These are phyloP conservation scores for Apiotrichum montevideense DNA, from an alignment of 1,284 basidiomycete species.

Conservation along the genomic window DNA sequence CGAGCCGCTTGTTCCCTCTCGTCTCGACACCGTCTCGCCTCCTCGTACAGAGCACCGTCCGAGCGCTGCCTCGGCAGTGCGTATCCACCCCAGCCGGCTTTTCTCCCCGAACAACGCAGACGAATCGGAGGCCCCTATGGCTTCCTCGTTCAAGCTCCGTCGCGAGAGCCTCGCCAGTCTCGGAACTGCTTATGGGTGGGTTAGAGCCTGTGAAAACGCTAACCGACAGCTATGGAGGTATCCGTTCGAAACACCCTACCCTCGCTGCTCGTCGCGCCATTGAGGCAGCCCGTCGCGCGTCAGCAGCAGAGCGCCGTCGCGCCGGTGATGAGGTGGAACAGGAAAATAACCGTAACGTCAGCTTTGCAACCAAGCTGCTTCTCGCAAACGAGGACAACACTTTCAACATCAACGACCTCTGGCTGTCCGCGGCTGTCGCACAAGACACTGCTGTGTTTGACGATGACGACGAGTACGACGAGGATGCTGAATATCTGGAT, in stretches of 20 bases:
- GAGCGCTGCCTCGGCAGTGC: conserved; percentile 23
- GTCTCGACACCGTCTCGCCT: conserved; percentile 9
- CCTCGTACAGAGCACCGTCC: conserved; percentile 12
- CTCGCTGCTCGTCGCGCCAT: conserved; percentile 43
- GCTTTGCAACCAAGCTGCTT: conserved; percentile 79
- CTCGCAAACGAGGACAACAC: conserved; percentile 54
- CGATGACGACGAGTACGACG: conserved; percentile 42
- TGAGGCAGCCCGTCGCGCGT: conserved; percentile 40
- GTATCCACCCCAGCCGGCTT: conserved; percentile 5
- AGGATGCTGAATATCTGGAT: conserved; percentile 4
- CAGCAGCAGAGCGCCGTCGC: conserved; percentile 25
- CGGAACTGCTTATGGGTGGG: conserved; percentile 40
- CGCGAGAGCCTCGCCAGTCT: conserved; percentile 40
- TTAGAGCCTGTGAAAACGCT: conserved; percentile 14
- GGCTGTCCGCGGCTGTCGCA: conserved; percentile 48
- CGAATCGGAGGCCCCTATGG: neutral
- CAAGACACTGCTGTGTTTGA: conserved; percentile 49
- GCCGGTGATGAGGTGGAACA: conserved; percentile 25
- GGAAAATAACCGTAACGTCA: conserved; percentile 18
- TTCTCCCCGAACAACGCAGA: conserved; percentile 2
- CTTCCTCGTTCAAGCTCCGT: neutral
- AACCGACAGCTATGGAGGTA: conserved; percentile 41
- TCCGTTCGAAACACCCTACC: conserved; percentile 47
- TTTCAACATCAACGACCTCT: conserved; percentile 48
- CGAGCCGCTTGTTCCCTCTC: conserved; percentile 31